These are phyloP conservation scores for Thinopyrum elongatum DNA, from an alignment of 176 grass and related monocot genomes.

Conservation along the genomic window DNA sequence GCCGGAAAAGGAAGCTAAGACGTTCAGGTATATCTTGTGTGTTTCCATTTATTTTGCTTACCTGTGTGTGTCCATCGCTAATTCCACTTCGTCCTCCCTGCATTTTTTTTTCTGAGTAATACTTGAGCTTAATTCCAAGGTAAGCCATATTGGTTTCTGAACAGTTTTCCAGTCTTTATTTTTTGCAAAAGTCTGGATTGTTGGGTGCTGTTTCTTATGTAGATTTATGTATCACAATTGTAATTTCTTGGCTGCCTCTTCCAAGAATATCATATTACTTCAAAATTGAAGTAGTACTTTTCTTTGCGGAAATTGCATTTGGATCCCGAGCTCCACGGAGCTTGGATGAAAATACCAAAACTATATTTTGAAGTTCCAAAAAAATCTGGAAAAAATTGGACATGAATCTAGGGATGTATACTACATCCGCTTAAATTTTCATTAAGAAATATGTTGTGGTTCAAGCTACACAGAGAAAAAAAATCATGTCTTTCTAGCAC, in stretches of 20 bases:
- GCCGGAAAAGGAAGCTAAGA: neutral
- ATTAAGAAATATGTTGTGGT: no score
- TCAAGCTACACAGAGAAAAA: no score
- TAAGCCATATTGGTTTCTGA: neutral
- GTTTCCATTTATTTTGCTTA: neutral
- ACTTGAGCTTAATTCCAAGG: neutral
- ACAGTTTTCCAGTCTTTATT: neutral
- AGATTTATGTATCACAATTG: neutral
- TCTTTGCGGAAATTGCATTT: no score
- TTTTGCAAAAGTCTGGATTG: neutral
- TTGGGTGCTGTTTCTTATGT: neutral
- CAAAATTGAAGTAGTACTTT: neutral
- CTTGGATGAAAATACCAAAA: no score
- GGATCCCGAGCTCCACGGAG: no score
- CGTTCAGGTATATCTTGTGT: neutral
- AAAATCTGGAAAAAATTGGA: no score
- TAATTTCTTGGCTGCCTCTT: neutral
- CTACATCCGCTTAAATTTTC: no score
- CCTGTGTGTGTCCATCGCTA: neutral
- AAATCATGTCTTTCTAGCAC: no score
- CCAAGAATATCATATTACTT: neutral
- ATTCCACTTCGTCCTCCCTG: neutral
- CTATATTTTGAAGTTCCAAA: no score
- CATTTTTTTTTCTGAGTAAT: neutral
- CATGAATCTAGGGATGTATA: no score